Evolutionary conservation across 441 rosid genomes (phyloP), one percentile per base, ranked within the genome.

Genomic region (Kokia cookei): DNA sequence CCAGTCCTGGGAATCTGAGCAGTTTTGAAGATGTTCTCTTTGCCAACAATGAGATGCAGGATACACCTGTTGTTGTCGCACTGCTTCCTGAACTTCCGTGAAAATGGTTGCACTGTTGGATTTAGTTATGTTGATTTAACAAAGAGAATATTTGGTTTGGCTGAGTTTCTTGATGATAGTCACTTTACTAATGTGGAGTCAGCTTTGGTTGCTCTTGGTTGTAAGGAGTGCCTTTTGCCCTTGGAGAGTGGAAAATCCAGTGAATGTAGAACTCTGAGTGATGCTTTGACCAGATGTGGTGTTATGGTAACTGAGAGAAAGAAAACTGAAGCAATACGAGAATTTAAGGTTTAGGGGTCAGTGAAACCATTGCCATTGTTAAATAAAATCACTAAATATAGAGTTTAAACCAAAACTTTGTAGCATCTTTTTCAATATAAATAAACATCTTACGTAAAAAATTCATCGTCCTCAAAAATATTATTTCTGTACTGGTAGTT

Each of bases 1-100:
- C 91, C 64, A 91, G 94, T 78, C 99, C 98, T 75, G 99, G 98
- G 76, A 93, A 92, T 87, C 83, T 96, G 12, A 96, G 98, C 12
- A 90, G 93, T 82, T 96, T 93, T 81, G 99, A 96, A 84, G 99
- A 96, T 85, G 84, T 96, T 84, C 79, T 96, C 62, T 96, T 96
- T 84, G 92, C 97, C 66, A 96, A 91, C 87, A 85, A 90, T 76
- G 99, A 96, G 71, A 96, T 96, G 99, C 94, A 88, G 86, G 98
- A 92, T 78, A 82, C 97, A 8, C 99, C 99, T 54, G 97, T 86
- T 70, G 84, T 92, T 32, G 91, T 90, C 75, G 90, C 99, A 53
- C 72, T 96, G 67, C 75, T 83, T 65, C 91, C 86, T 5, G n/a
- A 92, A 76, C 73, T 88, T 90, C 66, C 93, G 83, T 65, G 96